A percentile compares a stretch with the other conserved stretches of the same genome.
These are phyloP conservation scores for Telfairia occidentalis DNA, from an alignment of 331 rosid genomes.

Conservation along the genomic window DNA sequence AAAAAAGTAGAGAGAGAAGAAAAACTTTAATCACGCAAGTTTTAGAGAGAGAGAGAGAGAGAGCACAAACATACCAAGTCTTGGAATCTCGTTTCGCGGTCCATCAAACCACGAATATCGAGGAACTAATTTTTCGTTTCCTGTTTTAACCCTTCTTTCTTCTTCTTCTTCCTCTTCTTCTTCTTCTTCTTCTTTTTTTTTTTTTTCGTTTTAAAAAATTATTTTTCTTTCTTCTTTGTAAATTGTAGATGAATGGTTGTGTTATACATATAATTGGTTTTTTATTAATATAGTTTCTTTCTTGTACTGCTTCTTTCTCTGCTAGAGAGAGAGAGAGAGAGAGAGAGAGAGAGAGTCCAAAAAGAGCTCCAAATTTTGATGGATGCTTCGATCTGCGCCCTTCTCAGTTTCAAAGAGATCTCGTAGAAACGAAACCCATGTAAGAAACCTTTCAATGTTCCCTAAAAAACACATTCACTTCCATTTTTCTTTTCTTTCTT, in stretches of 20 bases:
- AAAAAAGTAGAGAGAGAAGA: background rate
- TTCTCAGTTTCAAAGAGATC: slow-evolving; percentile 30
- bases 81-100: slow-evolving; percentile 47
- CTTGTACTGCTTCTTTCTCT: slow-evolving; percentile 20
- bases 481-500: background rate
- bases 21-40: slow-evolving; percentile 1
- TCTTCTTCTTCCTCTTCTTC: background rate
- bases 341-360: slow-evolving; percentile 20
- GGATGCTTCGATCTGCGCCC: slow-evolving; percentile 48
- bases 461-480: background rate
- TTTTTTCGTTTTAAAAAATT: background rate
- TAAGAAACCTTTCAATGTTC: slow-evolving; percentile 27
- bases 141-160: slow-evolving; percentile 28
- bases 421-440: slow-evolving; percentile 39
- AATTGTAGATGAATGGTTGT: no score
- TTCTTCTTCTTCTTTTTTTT: background rate
- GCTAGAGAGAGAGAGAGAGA: slow-evolving; percentile 19
- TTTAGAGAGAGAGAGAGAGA: slow-evolving; percentile 11
- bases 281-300: background rate
- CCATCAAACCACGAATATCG: slow-evolving; percentile 35
- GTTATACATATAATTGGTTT: slow-evolving; percentile 5
- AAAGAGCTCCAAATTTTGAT: slow-evolving; percentile 33
- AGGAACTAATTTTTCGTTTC: slow-evolving; percentile 18
- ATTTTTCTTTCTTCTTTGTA: background rate
- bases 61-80: slow-evolving; percentile 22